These are phyloP conservation scores for Cryphonectria japonica DNA, from an alignment of 2,329 filamentous ascomycete species.

Conservation along the genomic window DNA sequence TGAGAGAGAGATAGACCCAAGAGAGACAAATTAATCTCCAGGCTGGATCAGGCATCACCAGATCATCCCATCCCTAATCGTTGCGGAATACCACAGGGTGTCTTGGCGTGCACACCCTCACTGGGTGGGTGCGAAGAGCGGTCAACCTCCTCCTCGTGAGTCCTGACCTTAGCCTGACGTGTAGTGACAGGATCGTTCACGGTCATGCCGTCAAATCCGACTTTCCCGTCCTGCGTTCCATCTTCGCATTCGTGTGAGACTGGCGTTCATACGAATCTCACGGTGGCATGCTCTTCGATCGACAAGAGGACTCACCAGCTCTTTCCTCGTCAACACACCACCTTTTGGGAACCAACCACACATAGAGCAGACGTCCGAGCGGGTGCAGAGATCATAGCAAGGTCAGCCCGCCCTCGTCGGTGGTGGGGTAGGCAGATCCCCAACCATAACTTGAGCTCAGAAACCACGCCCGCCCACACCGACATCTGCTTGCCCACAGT, in stretches of 20 bases:
- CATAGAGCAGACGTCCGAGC: background rate
- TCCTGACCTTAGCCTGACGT: background rate
- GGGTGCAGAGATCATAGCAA: conserved; percentile 8
- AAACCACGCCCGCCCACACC: background rate
- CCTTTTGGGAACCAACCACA: background rate
- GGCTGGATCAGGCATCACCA: background rate
- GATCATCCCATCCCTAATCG: background rate
- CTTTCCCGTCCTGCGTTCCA: background rate
- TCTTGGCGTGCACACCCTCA: background rate
- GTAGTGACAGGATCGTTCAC: background rate
- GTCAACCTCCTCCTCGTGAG: background rate
- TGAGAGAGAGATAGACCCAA: too few relatives aligned
- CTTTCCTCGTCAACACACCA: background rate
- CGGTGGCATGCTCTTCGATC: background rate
- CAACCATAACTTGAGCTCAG: background rate
- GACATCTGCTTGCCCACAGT: background rate
- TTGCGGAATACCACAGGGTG: background rate
- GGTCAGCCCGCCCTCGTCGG: background rate
- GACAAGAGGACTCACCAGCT: background rate
- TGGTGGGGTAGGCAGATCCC: background rate
- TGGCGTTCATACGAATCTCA: background rate
- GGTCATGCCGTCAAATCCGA: background rate
- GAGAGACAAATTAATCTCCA: conserved; percentile 1
- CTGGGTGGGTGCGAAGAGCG: background rate
- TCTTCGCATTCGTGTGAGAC: background rate